Percentiles rank a stretch among this genome's conserved stretches.
Conservation (phyloP, 2,329 filamentous ascomycete genomes). For the Ophiostoma triangulosporum region DNA sequence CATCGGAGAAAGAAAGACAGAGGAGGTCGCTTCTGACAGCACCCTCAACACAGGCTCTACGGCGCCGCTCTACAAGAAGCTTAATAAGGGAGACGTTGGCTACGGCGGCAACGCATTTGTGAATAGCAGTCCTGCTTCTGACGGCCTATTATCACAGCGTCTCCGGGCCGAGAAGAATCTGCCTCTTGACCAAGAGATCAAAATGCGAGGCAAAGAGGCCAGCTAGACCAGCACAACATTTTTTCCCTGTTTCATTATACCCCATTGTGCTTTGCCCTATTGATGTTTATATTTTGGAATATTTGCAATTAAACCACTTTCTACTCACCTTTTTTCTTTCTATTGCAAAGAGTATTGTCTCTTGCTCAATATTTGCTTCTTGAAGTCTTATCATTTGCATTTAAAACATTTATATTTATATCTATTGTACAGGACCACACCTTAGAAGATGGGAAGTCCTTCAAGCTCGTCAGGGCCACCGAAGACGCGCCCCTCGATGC, state of each 20-base stretch:
- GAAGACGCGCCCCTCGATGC: constrained; percentile 17
- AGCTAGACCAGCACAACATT: neutral
- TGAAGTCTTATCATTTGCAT: too few species aligned
- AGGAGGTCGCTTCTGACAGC: neutral
- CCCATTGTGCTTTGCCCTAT: neutral
- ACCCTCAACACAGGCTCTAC: constrained; percentile 13
- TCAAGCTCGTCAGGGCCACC: neutral
- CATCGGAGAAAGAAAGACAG: too few species aligned
- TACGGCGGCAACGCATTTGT: constrained; percentile 43
- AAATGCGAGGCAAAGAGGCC: neutral
- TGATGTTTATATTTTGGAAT: too few species aligned
- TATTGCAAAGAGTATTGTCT: too few species aligned
- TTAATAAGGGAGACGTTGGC: constrained; percentile 49
- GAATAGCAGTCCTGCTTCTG: constrained; percentile 29
- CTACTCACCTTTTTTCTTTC: too few species aligned
- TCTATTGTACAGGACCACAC: neutral
- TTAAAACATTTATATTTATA: too few species aligned
- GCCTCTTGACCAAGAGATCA: neutral
- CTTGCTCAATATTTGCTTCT: too few species aligned
- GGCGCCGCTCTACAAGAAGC: constrained; percentile 44
- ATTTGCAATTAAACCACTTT: too few species aligned
- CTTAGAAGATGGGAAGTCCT: neutral
- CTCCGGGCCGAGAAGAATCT: constrained; percentile 33
- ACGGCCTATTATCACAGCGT: constrained; percentile 57
- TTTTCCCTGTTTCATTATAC: neutral